phyloP scores from a whole-genome alignment of 495 filamentous ascomycete species.

The Tuber aestivum region DNA sequence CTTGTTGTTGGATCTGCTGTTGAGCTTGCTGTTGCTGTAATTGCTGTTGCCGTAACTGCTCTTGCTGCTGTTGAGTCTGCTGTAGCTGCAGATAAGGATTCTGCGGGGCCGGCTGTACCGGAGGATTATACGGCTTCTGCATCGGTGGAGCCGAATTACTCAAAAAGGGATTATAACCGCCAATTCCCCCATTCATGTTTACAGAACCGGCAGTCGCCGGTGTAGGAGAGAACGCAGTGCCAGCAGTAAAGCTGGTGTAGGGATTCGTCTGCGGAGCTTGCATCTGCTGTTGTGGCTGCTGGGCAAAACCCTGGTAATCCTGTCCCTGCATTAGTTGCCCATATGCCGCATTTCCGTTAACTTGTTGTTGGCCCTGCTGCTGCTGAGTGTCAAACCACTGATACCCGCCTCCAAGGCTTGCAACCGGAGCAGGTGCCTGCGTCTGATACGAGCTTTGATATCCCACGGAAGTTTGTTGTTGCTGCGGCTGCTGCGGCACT shows the following conservation, averaged over 20 bases:
- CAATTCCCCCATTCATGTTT: conserved; percentile 21
- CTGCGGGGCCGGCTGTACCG: conserved; percentile 40
- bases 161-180: conserved; percentile 32
- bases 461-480: conserved; percentile 15
- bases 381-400: conserved; percentile 45
- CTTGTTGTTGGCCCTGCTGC: conserved; percentile 45
- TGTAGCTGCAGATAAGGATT: conserved; percentile 39
- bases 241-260: conserved; percentile 17
- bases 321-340: conserved; percentile 46
- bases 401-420: background rate
- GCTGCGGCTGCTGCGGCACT: conserved; percentile 46
- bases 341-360: conserved; percentile 38
- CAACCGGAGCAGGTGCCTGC: background rate
- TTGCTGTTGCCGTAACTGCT: conserved; percentile 25
- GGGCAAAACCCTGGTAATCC: conserved; percentile 48
- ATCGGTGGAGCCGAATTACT: conserved; percentile 28
- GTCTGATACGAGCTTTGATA: conserved; percentile 22
- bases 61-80: conserved; percentile 43
- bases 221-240: conserved; percentile 1
- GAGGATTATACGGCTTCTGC: conserved; percentile 55
- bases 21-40: conserved; percentile 25
- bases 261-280: conserved; percentile 41
- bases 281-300: conserved; percentile 48
- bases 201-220: conserved; percentile 34
- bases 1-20: conserved; percentile 28